These are phyloP conservation scores for Chloris gayana DNA, from an alignment of 176 grass and related monocot genomes.

Conservation along the genomic window DNA sequence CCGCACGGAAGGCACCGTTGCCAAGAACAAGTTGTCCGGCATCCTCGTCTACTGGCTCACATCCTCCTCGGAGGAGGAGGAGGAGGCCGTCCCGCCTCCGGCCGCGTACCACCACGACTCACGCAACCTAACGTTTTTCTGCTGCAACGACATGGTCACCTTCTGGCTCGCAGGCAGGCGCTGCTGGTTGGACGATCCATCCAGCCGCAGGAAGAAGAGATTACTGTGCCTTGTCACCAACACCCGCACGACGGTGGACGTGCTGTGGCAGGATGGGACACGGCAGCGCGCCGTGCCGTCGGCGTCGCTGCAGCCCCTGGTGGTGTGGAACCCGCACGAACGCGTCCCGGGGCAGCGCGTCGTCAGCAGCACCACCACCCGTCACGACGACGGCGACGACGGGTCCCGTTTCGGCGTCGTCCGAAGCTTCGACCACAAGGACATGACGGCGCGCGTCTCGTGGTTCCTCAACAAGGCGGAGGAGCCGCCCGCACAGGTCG, in stretches of 20 bases:
- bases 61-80: neutral
- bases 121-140: neutral
- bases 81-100: accelerated
- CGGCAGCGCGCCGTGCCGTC: neutral
- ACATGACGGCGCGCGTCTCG: neutral
- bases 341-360: neutral
- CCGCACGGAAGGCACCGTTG: neutral
- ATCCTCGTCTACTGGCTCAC: conserved; percentile 31
- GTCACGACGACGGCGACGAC: too few species aligned
- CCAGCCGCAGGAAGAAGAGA: too few species aligned
- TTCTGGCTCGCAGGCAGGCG: neutral
- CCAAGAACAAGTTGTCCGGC: neutral
- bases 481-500: neutral
- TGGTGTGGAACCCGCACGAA: neutral
- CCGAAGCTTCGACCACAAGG: neutral
- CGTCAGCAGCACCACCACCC: neutral
- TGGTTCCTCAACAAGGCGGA: neutral
- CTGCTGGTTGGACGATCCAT: too few species aligned
- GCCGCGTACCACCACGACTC: neutral
- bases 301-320: neutral
- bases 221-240: neutral
- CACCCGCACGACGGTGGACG: neutral
- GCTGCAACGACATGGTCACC: neutral
- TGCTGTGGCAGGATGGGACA: conserved; percentile 20
- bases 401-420: neutral